Evolutionary conservation across 495 filamentous ascomycete genomes (phyloP).

Genomic region (Aspergillus carlsbadensis): DNA sequence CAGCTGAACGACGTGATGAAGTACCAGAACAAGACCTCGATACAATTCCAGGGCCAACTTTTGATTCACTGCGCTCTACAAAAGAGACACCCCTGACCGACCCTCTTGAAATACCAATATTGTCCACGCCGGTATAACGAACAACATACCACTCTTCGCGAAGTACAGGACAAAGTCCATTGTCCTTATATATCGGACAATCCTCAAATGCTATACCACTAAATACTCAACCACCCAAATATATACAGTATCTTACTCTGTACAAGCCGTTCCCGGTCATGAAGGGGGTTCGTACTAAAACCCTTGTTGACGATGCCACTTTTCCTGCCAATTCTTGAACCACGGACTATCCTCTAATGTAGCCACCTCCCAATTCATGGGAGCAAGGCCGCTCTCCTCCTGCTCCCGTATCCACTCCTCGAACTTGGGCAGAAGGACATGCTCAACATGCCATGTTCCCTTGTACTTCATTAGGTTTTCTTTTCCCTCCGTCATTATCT

Average conservation of each 20-base stretch:
- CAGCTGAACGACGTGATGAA: no score
- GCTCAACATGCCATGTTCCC: conserved; percentile 79
- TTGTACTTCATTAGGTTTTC: conserved; percentile 78
- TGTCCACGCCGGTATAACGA: not conserved
- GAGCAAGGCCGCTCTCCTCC: conserved; percentile 58
- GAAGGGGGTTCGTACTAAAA: conserved; percentile 40
- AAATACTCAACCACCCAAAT: not conserved
- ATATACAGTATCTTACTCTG: not conserved
- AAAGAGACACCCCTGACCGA: no score
- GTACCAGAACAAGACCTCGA: no score
- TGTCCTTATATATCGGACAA: no score
- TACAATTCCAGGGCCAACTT: no score
- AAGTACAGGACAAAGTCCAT: no score
- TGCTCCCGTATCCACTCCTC: conserved; percentile 72
- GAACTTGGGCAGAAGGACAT: conserved; percentile 67
- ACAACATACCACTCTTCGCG: not conserved
- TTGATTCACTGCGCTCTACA: no score
- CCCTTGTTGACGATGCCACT: conserved; percentile 78
- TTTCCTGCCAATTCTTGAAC: conserved; percentile 80
- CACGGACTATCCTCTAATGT: conserved; percentile 84
- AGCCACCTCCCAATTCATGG: conserved; percentile 63
- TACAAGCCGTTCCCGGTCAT: conserved; percentile 4
- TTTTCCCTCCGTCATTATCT: conserved; percentile 73
- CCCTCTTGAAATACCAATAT: no score
- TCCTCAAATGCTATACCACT: not conserved